Evolutionary conservation across 106 monocot genomes (phyloP).

Genomic region (Gastrodia elata): DNA sequence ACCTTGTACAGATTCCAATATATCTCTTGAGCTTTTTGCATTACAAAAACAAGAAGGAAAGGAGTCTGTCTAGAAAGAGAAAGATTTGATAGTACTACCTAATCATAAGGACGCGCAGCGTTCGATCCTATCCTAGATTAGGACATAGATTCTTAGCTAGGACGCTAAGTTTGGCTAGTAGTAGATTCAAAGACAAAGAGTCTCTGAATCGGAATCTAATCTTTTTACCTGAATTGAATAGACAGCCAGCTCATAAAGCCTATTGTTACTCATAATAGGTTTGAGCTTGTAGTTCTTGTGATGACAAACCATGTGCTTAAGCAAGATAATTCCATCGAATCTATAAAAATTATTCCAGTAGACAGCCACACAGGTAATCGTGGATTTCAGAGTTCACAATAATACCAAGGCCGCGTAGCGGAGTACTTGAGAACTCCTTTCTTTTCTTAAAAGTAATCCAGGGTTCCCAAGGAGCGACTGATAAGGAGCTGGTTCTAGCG

Average conservation of each 20-base stretch:
- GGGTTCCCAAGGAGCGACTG: no score
- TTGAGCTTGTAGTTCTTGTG: no score
- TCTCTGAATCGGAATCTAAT: neutral
- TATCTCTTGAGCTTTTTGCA: constrained; percentile 2
- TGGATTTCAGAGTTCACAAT: no score
- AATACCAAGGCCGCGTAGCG: no score
- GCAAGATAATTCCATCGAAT: no score
- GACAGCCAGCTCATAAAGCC: constrained; percentile 6
- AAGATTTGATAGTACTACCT: constrained; percentile 1
- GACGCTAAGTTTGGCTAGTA: neutral
- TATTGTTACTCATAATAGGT: no score
- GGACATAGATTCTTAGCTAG: constrained; percentile 13
- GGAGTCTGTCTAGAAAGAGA: neutral
- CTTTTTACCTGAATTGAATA: neutral
- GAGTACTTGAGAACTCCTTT: neutral
- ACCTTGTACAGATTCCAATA: constrained; percentile 6
- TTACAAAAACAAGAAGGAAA: constrained; percentile 1
- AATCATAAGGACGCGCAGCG: constrained; percentile 8
- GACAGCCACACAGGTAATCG: no score
- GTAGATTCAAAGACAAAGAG: constrained; percentile 7
- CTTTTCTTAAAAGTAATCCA: constrained; percentile 1
- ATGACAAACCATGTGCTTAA: no score
- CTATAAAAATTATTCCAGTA: no score
- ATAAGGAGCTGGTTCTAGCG: neutral
- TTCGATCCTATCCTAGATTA: neutral